Percentiles rank a stretch among this genome's conserved stretches.
Evolutionary conservation across 2,329 filamentous ascomycete species (phyloP).

Genomic region (Arthrinium phaeospermum): DNA sequence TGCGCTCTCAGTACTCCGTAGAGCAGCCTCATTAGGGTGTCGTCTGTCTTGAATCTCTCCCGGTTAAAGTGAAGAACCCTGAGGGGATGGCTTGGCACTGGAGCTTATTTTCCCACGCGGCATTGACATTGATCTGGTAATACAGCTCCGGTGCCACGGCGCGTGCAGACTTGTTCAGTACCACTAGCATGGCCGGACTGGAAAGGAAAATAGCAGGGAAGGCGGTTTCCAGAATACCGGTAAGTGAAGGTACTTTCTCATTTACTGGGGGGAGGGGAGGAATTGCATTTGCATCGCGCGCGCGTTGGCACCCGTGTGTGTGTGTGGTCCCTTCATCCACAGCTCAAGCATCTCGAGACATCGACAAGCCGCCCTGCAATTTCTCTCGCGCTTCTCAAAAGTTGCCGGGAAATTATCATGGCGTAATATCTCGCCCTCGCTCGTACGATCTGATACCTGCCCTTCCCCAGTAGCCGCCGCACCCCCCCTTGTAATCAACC

Average conservation of each 20-base stretch:
- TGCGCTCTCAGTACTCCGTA: no score
- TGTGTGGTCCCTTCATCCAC: not conserved
- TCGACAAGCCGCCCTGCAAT: not conserved
- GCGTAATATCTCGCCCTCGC: not conserved
- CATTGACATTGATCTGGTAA: not conserved
- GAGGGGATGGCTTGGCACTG: not conserved
- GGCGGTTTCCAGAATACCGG: not conserved
- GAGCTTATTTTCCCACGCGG: constrained; percentile 16
- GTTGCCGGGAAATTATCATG: not conserved
- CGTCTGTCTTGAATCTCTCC: not conserved
- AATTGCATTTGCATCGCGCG: not conserved
- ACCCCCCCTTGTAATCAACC: not conserved
- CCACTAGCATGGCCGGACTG: not conserved
- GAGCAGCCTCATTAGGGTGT: not conserved
- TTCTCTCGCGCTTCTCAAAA: not conserved
- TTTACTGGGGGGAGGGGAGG: not conserved
- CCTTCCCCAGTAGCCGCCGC: not conserved
- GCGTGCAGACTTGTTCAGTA: not conserved
- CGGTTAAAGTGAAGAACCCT: constrained; percentile 14
- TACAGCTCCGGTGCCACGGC: not conserved
- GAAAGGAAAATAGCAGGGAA: not conserved
- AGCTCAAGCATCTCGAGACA: not conserved
- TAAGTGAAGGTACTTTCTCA: not conserved
- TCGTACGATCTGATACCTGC: not conserved
- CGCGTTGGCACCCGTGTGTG: not conserved